phyloP scores from a whole-genome alignment of 495 filamentous ascomycete genomes.

The Xylaria castorea region DNA sequence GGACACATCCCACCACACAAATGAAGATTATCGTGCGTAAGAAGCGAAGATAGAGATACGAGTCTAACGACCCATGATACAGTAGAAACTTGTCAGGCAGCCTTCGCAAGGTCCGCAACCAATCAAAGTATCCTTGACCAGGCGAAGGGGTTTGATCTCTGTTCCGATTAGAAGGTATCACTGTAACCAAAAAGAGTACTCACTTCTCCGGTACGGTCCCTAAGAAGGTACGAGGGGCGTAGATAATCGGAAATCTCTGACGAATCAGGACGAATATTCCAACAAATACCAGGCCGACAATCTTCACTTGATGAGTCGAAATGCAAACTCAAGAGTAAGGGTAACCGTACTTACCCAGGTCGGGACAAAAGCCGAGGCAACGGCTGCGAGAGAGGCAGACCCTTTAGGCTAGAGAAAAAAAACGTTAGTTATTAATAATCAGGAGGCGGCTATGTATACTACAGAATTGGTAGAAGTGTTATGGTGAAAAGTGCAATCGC shows the following conservation, averaged over 20 bases:
- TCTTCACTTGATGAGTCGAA: constrained; percentile 23
- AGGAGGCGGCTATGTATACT: background rate
- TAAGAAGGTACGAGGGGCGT: constrained; percentile 39
- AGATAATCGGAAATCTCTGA: constrained; percentile 37
- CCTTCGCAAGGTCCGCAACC: constrained; percentile 67
- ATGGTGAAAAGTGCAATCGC: background rate
- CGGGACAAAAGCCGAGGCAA: constrained; percentile 39
- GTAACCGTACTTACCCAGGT: constrained; percentile 34
- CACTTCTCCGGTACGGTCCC: constrained; percentile 42
- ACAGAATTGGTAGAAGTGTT: background rate
- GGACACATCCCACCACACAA: constrained; percentile 71
- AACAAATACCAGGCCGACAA: constrained; percentile 33
- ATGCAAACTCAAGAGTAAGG: background rate
- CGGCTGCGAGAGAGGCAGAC: constrained; percentile 38
- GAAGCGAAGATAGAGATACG: constrained; percentile 83
- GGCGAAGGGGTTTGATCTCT: constrained; percentile 39
- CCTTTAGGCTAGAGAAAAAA: constrained; percentile 34
- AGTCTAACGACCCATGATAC: constrained; percentile 72
- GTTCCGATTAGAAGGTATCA: constrained; percentile 23
- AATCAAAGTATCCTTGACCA: constrained; percentile 52
- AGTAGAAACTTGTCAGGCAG: constrained; percentile 68
- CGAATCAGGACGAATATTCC: constrained; percentile 39
- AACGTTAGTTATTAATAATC: constrained; percentile 20
- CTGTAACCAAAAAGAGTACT: constrained; percentile 7
- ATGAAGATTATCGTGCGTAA: constrained; percentile 72